A percentile compares a stretch with the other conserved stretches of the same genome.
Conservation (phyloP, 345 rosid genomes). For the Bruguiera parviflora region DNA sequence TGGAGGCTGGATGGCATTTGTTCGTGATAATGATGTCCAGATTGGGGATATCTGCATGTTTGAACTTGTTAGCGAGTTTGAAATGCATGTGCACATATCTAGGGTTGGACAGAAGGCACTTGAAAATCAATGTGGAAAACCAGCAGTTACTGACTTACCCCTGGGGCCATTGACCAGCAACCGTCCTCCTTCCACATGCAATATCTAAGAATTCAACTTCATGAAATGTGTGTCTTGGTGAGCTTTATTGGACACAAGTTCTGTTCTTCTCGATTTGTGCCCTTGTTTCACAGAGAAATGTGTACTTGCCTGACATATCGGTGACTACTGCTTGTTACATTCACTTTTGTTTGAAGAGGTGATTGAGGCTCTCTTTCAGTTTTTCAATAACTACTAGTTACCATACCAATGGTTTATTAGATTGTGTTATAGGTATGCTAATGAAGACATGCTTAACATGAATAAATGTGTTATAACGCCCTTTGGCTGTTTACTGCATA, state of each 20-base stretch:
- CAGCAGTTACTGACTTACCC: slow-evolving; percentile 15
- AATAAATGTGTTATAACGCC: too few relatives aligned
- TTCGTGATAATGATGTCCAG: slow-evolving; percentile 48
- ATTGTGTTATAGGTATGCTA: too few relatives aligned
- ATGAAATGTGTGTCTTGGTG: slow-evolving; percentile 7
- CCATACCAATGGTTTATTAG: too few relatives aligned
- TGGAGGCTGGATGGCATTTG: slow-evolving; percentile 72
- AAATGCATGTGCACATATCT: slow-evolving; percentile 58
- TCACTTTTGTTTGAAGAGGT: too few relatives aligned
- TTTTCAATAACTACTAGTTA: too few relatives aligned
- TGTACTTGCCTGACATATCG: too few relatives aligned
- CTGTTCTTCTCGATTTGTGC: too few relatives aligned
- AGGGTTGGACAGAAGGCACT: slow-evolving; percentile 32
- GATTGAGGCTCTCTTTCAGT: too few relatives aligned
- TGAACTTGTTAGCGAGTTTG: slow-evolving; percentile 48
- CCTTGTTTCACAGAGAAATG: too few relatives aligned
- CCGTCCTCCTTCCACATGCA: slow-evolving; percentile 15
- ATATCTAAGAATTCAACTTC: neutral
- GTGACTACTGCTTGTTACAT: too few relatives aligned
- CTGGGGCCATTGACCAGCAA: neutral
- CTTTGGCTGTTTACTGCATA: too few relatives aligned
- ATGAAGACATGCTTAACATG: too few relatives aligned
- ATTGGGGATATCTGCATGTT: slow-evolving; percentile 58
- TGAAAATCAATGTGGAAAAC: slow-evolving; percentile 15
- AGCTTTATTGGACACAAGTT: neutral